These are phyloP conservation scores for Aspergillus fumigatiaffinis DNA, from an alignment of 2,329 filamentous ascomycete species.

Conservation along the genomic window DNA sequence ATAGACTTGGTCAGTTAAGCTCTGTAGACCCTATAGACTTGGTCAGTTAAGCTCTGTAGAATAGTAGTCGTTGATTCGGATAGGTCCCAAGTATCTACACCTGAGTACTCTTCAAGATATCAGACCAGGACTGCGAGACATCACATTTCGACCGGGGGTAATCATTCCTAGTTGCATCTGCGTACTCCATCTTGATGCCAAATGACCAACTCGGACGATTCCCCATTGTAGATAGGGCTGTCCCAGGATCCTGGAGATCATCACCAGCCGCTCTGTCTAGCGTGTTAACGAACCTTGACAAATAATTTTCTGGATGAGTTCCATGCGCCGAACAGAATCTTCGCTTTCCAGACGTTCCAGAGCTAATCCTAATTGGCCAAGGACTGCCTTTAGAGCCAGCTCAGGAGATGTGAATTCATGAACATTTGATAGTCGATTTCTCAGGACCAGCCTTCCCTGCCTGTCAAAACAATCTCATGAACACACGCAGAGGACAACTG, in stretches of 20 bases:
- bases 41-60: neutral
- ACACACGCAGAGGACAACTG: neutral
- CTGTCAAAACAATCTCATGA: neutral
- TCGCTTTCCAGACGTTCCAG: neutral
- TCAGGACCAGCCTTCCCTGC: neutral
- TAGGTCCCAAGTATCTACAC: neutral
- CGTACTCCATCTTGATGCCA: conserved; percentile 5
- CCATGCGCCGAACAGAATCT: conserved; percentile 7
- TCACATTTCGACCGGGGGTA: conserved; percentile 15
- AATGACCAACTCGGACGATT: conserved; percentile 3
- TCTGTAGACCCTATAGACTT: neutral
- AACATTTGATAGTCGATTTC: neutral
- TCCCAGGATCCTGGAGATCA: conserved; percentile 14
- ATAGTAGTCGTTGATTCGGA: neutral
- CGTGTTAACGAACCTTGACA: conserved; percentile 11
- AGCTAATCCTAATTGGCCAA: neutral
- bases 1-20: neutral
- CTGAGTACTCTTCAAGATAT: neutral
- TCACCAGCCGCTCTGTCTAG: conserved; percentile 10
- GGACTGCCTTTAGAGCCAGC: neutral
- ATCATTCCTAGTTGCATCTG: conserved; percentile 4
- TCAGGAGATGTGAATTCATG: neutral
- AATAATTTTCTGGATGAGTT: conserved; percentile 18
- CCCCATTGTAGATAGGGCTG: conserved; percentile 7
- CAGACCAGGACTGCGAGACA: conserved; percentile 6